Evolutionary conservation across 768 basidiomycete genomes (phyloP).

Genomic region (Mycena albidolilacea): DNA sequence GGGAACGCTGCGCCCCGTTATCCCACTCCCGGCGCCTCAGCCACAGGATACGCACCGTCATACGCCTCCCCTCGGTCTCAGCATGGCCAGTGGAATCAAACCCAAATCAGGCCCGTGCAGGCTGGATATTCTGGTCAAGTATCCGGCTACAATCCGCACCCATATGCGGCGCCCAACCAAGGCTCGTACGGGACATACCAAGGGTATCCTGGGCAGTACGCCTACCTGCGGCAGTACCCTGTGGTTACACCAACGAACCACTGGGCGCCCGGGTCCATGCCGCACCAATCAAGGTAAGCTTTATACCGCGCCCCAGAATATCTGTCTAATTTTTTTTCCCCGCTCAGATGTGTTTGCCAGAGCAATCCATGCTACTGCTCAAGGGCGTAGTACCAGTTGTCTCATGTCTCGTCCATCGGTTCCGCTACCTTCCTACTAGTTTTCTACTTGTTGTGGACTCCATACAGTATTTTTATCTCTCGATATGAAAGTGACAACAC

Average conservation of each 20-base stretch:
- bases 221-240: background rate
- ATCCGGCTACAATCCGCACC: background rate
- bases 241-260: background rate
- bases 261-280: conserved; percentile 17
- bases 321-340: background rate
- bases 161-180: background rate
- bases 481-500: background rate
- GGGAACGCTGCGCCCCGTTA: background rate
- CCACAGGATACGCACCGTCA: background rate
- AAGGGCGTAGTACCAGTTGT: conserved; percentile 8
- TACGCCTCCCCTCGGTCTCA: background rate
- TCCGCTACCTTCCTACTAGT: conserved; percentile 8
- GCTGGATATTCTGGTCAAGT: background rate
- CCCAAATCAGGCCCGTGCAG: background rate
- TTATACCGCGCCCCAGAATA: too few relatives aligned
- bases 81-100: conserved; percentile 4
- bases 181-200: background rate
- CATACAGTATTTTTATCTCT: conserved; percentile 18
- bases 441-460: conserved; percentile 1
- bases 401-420: background rate
- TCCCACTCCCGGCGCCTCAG: background rate
- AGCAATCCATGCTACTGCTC: background rate
- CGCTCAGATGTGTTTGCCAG: conserved; percentile 17
- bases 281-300: conserved; percentile 21
- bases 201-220: conserved; percentile 11